Conservation (phyloP, 2,329 filamentous ascomycete species). For the Xylariaceae sp. region DNA sequence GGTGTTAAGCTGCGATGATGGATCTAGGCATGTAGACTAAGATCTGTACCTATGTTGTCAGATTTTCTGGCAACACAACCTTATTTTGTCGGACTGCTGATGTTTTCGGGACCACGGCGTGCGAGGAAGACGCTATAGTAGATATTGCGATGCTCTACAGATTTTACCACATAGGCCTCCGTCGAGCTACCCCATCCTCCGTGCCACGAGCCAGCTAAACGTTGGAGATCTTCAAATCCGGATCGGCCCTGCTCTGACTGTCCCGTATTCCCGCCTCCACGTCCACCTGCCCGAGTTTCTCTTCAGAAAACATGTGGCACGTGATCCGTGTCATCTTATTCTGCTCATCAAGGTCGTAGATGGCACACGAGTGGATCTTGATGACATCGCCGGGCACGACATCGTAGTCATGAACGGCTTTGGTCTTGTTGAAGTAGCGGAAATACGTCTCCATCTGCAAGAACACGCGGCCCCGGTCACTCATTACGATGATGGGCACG, state of each 20-base stretch:
- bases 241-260: neutral
- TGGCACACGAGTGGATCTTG: neutral
- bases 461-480: neutral
- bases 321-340: neutral
- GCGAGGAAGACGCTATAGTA: no score
- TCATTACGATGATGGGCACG: neutral
- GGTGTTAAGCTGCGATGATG: no score
- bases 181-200: no score
- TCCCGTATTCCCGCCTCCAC: neutral
- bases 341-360: neutral
- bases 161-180: no score
- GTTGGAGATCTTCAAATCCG: neutral
- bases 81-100: no score
- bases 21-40: no score
- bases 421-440: neutral
- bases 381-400: neutral
- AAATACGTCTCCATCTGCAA: slow-evolving; percentile 1
- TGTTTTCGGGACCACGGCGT: no score
- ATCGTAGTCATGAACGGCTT: neutral
- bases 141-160: no score
- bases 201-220: no score
- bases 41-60: no score
- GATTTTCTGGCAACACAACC: no score
- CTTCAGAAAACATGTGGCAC: neutral
- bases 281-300: neutral